These are phyloP conservation scores for Dentipellis sp. DNA, from an alignment of 768 basidiomycete species.

Conservation along the genomic window DNA sequence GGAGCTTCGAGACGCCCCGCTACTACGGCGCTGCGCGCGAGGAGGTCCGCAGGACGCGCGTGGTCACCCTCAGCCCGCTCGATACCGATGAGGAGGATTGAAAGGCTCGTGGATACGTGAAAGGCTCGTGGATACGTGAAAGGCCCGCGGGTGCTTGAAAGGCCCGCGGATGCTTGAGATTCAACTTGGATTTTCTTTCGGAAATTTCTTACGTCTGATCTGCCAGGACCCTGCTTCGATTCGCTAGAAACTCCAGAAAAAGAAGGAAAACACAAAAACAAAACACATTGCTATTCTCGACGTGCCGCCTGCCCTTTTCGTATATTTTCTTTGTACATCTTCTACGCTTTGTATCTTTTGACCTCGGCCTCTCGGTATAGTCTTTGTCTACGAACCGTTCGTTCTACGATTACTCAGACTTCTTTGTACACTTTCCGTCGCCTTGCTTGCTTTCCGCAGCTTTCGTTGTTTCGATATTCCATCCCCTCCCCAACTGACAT, in stretches of 20 bases:
- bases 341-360: too few species aligned
- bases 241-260: not conserved
- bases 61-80: slow-evolving; percentile 3
- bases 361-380: not conserved
- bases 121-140: too few species aligned
- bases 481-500: too few species aligned
- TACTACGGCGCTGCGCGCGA: slow-evolving; percentile 53
- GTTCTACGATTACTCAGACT: not conserved
- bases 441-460: too few species aligned
- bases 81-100: not conserved
- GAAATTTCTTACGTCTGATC: not conserved
- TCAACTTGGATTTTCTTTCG: not conserved
- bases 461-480: too few species aligned
- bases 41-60: slow-evolving; percentile 29
- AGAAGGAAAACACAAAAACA: not conserved
- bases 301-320: too few species aligned
- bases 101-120: too few species aligned
- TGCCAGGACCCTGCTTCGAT: not conserved
- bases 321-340: too few species aligned
- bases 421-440: not conserved
- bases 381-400: not conserved
- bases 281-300: not conserved
- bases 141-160: not conserved
- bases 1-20: slow-evolving; percentile 62
- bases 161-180: too few species aligned